Conservation (phyloP, 2,329 filamentous ascomycete genomes). For the Alternaria arborescens region DNA sequence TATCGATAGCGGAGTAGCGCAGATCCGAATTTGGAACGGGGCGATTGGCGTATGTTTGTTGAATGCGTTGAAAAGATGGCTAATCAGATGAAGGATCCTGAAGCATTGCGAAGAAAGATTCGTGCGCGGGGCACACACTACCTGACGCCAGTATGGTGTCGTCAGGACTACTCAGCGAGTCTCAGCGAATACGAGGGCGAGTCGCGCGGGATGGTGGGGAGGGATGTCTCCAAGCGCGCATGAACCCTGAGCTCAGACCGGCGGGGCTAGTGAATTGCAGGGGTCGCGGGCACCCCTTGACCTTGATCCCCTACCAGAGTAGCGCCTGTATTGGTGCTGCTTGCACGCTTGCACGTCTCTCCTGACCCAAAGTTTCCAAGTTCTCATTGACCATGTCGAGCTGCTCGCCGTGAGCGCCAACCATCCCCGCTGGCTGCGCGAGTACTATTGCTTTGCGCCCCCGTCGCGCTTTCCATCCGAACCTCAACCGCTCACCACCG, state of each 20-base stretch:
- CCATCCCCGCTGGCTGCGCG: constrained; percentile 36
- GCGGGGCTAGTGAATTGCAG: constrained; percentile 4
- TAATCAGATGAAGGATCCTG: background rate
- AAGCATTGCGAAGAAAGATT: no score
- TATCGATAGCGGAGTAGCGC: constrained; percentile 9
- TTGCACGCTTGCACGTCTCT: background rate
- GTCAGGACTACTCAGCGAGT: constrained; percentile 9
- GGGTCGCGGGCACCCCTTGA: background rate
- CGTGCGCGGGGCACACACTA: background rate
- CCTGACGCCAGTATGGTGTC: background rate
- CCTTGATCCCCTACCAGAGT: constrained; percentile 19
- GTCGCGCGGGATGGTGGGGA: constrained; percentile 14
- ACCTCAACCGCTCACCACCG: constrained; percentile 33
- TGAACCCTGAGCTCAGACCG: constrained; percentile 11
- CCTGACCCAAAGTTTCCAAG: constrained; percentile 3
- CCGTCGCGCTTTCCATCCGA: constrained; percentile 30
- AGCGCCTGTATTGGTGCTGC: constrained; percentile 1
- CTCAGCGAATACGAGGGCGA: background rate
- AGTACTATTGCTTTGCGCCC: constrained; percentile 15
- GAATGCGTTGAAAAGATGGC: background rate
- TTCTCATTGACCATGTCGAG: constrained; percentile 29
- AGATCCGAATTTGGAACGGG: constrained; percentile 14
- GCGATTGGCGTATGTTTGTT: background rate
- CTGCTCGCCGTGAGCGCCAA: constrained; percentile 39
- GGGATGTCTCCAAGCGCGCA: constrained; percentile 16